Percentiles rank a stretch among this genome's conserved stretches.
Conservation (phyloP, 345 rosid genomes). For the Brassica cretica region DNA sequence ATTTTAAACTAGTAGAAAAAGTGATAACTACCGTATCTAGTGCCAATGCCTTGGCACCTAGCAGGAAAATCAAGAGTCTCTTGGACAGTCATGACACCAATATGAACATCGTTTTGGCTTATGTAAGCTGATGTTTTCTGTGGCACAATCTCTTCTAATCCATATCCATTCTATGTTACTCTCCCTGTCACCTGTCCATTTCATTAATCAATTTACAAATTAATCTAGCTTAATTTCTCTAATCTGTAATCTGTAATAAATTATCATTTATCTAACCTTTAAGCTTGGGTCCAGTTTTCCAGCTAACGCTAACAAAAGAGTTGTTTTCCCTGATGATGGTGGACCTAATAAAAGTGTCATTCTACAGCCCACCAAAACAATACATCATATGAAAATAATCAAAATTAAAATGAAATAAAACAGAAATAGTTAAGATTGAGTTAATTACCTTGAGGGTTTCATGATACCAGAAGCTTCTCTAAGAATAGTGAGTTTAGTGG, state of each 20-base stretch:
- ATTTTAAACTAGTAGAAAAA: neutral
- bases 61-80: constrained; percentile 95
- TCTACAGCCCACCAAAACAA: constrained; percentile 41
- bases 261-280: constrained; percentile 44
- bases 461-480: constrained; percentile 71
- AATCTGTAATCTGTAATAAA: neutral
- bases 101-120: constrained; percentile 90
- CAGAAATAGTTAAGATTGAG: neutral
- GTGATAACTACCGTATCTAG: constrained; percentile 63
- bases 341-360: constrained; percentile 82
- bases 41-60: constrained; percentile 88
- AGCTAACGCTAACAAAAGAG: constrained; percentile 73
- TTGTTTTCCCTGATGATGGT: constrained; percentile 92
- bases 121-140: constrained; percentile 89
- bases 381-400: neutral
- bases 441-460: constrained; percentile 70
- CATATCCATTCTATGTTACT: constrained; percentile 70
- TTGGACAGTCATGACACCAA: constrained; percentile 85
- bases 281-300: constrained; percentile 71
- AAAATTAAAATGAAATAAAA: too few relatives aligned
- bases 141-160: constrained; percentile 67
- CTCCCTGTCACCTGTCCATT: constrained; percentile 62
- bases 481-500: constrained; percentile 72
- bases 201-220: neutral
- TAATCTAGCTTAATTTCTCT: neutral